These are phyloP conservation scores for Penicillium fuscoglaucum DNA, from an alignment of 2,329 filamentous ascomycete genomes.

Conservation along the genomic window DNA sequence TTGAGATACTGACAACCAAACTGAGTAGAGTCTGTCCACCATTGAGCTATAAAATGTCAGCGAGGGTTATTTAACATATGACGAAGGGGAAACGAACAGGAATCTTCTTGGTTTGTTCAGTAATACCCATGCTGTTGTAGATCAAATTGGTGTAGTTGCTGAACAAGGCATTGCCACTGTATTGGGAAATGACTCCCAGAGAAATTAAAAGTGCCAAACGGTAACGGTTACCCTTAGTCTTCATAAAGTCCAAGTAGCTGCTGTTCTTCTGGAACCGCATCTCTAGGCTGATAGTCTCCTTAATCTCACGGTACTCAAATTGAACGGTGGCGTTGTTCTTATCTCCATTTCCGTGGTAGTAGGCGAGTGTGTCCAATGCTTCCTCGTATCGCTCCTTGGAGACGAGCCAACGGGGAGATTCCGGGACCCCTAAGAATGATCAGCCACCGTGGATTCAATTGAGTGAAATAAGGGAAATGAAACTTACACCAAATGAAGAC, in stretches of 20 bases:
- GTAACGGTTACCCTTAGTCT: conserved; percentile 65
- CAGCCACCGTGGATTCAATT: not conserved
- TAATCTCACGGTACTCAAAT: conserved; percentile 67
- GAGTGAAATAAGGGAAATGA: not conserved
- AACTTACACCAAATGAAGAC: conserved; percentile 59
- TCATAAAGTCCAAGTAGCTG: conserved; percentile 62
- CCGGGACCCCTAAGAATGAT: conserved; percentile 50
- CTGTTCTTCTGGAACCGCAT: conserved; percentile 51
- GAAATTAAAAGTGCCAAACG: conserved; percentile 63
- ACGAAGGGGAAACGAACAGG: conserved; percentile 41
- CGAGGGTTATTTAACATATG: conserved; percentile 12
- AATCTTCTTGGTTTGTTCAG: conserved; percentile 56
- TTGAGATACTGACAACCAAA: conserved; percentile 58
- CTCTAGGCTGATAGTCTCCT: conserved; percentile 62
- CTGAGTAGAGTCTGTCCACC: conserved; percentile 61
- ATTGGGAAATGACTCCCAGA: conserved; percentile 67
- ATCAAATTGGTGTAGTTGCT: conserved; percentile 67
- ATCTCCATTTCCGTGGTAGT: conserved; percentile 65
- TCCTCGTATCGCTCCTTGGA: conserved; percentile 63
- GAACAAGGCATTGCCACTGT: conserved; percentile 66
- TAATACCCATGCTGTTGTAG: conserved; percentile 63
- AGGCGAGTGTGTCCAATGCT: conserved; percentile 60
- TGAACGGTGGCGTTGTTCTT: conserved; percentile 61
- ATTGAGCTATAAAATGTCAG: conserved; percentile 44
- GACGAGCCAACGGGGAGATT: conserved; percentile 66